Base-by-base conservation (phyloP, 768 basidiomycete genomes). In the Serendipita indica region DNA sequence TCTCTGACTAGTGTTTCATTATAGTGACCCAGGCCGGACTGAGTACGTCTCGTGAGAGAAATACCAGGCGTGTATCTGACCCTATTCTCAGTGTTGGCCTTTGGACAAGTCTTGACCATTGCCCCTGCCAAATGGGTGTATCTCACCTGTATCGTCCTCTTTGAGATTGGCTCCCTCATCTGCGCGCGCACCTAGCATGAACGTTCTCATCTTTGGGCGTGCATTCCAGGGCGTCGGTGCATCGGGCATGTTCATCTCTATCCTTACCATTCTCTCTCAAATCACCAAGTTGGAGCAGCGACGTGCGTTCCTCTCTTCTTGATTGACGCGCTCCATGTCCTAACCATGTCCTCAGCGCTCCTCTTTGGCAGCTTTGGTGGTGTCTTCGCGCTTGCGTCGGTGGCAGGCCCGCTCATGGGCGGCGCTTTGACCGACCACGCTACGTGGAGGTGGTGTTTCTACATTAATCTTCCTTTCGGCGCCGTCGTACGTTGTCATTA, bases 141-240 rank as follows among this genome's bases (percentile, higher is more conserved):
- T 43, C 33, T 65, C 20, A 46, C 41, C 39, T 45, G 60, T 6
- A 63, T 67, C 20, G 33, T 58, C 64, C 61, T 75, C 58, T 76
- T 77, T 63, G 76, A 77, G 61, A 60, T 77, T 25, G 77, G 77
- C 10, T 54, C 49, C 7, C 22, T 54, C 16, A 54, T 54, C 22
- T 54, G 49, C 49, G 49, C 22, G 18, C 41, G 41, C 41, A 5
- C 18, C 18, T 43, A 43, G 41, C 41, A 43, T 43, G 41, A 43
- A 43, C 41, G 41, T 43, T n/a, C 41, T 43, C 16, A 73, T 74
- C 52, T 66, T 75, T 46, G 77, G 77, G 7, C 67, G 77, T 16
- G 76, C 76, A 0, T 63, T 78, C 35, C 67, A 72, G 2, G 77
- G 77, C 7, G 60, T 75, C 2, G 77, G 76, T 2, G 75, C 72